These are phyloP conservation scores for Scortechinia acanthostroma DNA, from an alignment of 2,329 filamentous ascomycete genomes.

Conservation along the genomic window DNA sequence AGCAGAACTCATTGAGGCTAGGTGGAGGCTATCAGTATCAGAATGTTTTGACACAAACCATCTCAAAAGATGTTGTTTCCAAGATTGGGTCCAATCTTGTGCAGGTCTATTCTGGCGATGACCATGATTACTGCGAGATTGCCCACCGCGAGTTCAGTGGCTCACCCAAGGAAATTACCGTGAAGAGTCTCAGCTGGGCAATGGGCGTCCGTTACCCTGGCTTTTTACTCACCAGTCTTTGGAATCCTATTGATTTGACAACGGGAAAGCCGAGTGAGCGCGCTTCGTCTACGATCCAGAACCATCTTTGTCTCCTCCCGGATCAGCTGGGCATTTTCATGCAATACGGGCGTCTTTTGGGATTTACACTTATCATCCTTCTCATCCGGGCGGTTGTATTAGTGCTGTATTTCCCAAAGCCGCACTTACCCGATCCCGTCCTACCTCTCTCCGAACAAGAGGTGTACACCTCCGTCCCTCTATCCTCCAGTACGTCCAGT, in stretches of 20 bases:
- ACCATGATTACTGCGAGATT: conserved; percentile 66
- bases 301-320: conserved; percentile 56
- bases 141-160: conserved; percentile 45
- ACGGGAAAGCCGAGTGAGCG: conserved; percentile 5
- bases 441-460: not conserved
- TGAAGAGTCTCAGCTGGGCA: conserved; percentile 61
- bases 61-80: conserved; percentile 48
- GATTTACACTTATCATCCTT: not conserved
- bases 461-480: not conserved
- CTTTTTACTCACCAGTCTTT: conserved; percentile 55
- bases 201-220: conserved; percentile 62
- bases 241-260: conserved; percentile 52
- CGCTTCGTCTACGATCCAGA: conserved; percentile 39
- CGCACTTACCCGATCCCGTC: not conserved
- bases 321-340: conserved; percentile 59
- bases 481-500: not conserved
- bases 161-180: conserved; percentile 49
- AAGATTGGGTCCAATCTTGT: conserved; percentile 40
- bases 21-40: conserved; percentile 61
- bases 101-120: conserved; percentile 61
- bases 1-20: conserved; percentile 44
- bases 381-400: not conserved
- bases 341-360: conserved; percentile 44
- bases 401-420: not conserved
- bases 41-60: conserved; percentile 51